phyloP scores from a whole-genome alignment of 345 rosid species.

The Pseudoturritis turrita region DNA sequence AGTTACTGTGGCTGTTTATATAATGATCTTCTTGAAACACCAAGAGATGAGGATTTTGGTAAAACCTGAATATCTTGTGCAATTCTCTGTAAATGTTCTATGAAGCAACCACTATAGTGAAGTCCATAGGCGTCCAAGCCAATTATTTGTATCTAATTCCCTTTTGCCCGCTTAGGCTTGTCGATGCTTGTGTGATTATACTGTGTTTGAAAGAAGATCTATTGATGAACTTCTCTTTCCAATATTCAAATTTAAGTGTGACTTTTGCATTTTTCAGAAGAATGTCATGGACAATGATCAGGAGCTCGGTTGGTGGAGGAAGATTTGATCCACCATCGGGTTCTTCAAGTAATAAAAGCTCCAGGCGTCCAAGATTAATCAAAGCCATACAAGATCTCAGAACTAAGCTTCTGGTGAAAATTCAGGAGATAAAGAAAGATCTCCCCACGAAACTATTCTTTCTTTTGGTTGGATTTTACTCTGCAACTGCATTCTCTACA shows the following conservation, averaged over 20 bases:
- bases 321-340: slow-evolving; percentile 56
- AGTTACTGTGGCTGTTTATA: not conserved
- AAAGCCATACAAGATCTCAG: slow-evolving; percentile 55
- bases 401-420: slow-evolving; percentile 45
- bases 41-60: not conserved
- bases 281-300: slow-evolving; percentile 45
- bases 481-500: slow-evolving; percentile 52
- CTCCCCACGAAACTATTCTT: slow-evolving; percentile 72
- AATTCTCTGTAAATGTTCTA: not conserved
- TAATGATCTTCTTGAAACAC: not conserved
- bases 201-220: not conserved
- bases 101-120: not conserved
- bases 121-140: not conserved
- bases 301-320: slow-evolving; percentile 45
- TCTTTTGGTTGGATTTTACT: slow-evolving; percentile 85
- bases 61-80: not conserved
- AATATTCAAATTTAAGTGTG: not conserved
- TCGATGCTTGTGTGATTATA: not conserved
- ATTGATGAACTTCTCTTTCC: not conserved
- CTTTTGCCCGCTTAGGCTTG: not conserved
- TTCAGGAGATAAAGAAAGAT: slow-evolving; percentile 55
- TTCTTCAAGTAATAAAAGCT: slow-evolving; percentile 28
- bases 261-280: slow-evolving; percentile 42
- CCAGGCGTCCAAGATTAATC: slow-evolving; percentile 55
- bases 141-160: not conserved